Percentiles rank a stretch among this genome's conserved stretches.
phyloP scores from a whole-genome alignment of 2,329 filamentous ascomycete species.

The Drechslera avenae region DNA sequence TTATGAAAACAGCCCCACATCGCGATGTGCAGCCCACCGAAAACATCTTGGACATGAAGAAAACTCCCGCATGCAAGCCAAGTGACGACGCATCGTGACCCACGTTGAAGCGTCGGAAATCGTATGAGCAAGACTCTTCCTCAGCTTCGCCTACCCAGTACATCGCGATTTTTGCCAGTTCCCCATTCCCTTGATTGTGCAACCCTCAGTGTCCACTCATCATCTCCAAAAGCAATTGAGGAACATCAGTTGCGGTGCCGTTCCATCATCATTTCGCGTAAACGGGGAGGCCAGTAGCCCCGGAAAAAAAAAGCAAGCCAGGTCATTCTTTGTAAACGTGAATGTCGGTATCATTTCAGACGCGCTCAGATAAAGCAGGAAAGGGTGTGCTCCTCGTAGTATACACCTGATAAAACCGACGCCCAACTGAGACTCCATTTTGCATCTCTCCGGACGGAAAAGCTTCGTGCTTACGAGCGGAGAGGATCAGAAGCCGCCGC shows the following conservation, averaged over 20 bases:
- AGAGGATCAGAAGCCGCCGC: slow-evolving; percentile 44
- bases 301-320: slow-evolving; percentile 43
- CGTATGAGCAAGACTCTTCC: slow-evolving; percentile 31
- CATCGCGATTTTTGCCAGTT: slow-evolving; percentile 41
- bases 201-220: slow-evolving; percentile 35
- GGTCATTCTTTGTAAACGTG: slow-evolving; percentile 42
- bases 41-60: slow-evolving; percentile 34
- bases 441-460: slow-evolving; percentile 40
- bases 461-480: slow-evolving; percentile 39
- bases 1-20: slow-evolving; percentile 17
- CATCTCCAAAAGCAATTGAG: slow-evolving; percentile 37
- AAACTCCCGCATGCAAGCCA: slow-evolving; percentile 47
- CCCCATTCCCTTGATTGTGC: slow-evolving; percentile 35
- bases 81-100: slow-evolving; percentile 35
- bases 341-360: slow-evolving; percentile 49
- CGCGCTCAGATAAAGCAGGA: slow-evolving; percentile 46
- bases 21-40: slow-evolving; percentile 30
- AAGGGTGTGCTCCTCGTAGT: slow-evolving; percentile 43
- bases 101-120: slow-evolving; percentile 31
- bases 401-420: slow-evolving; percentile 42
- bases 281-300: slow-evolving; percentile 34
- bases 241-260: slow-evolving; percentile 43
- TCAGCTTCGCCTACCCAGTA: slow-evolving; percentile 34
- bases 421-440: slow-evolving; percentile 46
- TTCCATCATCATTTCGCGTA: slow-evolving; percentile 32